Base-by-base conservation (phyloP, 768 basidiomycete genomes). In the Podaxis mareebaensis region DNA sequence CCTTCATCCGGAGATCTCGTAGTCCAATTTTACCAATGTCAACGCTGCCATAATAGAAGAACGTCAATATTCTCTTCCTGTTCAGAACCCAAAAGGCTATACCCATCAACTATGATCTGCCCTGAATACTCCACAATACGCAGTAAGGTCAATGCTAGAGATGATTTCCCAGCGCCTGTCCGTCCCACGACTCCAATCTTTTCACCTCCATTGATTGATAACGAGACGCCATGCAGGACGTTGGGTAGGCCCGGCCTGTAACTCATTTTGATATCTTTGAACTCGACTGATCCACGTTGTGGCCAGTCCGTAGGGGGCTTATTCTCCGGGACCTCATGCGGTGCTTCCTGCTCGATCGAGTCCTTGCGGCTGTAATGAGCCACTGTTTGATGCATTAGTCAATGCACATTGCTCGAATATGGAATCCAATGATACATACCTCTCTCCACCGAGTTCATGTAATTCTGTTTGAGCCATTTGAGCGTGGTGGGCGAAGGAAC, bases 101-200 rank as follows among this genome's bases (percentile, higher is more conserved):
- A 86, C 81, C 79, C 89, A 68, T 92, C 91, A 53, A 93, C 80
- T 10, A 74, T 72, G 66, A 93, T 90, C 1, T 74, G 75, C 2
- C 91, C 91, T 3, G 79, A 76, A 33, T 88, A 79, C 71, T 93
- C 90, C 39, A 91, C 85, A 64, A 92, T 84, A 22, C 89, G 79
- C 71, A 89, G 85, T 3, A 93, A 75, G 2, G 86, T 82, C 61
- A 88, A 76, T 70, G 90, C 84, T 58, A 93, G 77, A 0, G 87
- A 86, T 0, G 81, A 83, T 68, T 86, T 85, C 22, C 85, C 86
- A 0, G 85, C 85, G 1, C 87, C 89, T 44, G 79, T 81, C 66
- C 78, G 73, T 55, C 90, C 90, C 8, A 93, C 90, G 40, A 93
- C 84, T 13, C 90, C 91, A 60, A 93, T 86, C 77, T 91, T 91